Conservation (phyloP, 768 basidiomycete genomes). For the Phlebiopsis flavidoalba region DNA sequence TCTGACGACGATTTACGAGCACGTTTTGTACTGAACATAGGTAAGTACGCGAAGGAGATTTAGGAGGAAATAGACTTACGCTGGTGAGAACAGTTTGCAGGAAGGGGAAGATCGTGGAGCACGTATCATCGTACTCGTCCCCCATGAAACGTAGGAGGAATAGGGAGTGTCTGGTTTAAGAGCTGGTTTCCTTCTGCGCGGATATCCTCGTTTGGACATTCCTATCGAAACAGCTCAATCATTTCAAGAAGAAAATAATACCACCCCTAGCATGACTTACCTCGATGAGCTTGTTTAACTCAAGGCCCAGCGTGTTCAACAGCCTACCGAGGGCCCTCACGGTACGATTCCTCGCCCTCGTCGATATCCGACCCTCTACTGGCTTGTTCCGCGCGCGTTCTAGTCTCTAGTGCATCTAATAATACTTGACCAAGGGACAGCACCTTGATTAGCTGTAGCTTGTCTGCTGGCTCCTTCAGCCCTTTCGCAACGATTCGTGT, state of each 20-base stretch:
- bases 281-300: constrained; percentile 80
- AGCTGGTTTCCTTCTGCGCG: constrained; percentile 59
- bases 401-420: constrained; percentile 72
- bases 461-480: constrained; percentile 85
- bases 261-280: constrained; percentile 37
- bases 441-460: constrained; percentile 85
- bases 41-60: neutral
- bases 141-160: constrained; percentile 86
- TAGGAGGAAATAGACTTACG: constrained; percentile 41
- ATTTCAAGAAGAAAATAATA: neutral
- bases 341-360: constrained; percentile 83
- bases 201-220: constrained; percentile 52
- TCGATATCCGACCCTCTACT: constrained; percentile 69
- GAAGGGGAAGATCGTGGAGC: constrained; percentile 78
- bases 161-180: constrained; percentile 66
- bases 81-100: constrained; percentile 67
- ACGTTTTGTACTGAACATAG: constrained; percentile 76
- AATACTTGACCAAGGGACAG: constrained; percentile 82
- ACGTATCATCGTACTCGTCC: constrained; percentile 87
- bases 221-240: constrained; percentile 33
- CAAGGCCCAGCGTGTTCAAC: constrained; percentile 75
- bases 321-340: constrained; percentile 86
- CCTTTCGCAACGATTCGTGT: constrained; percentile 88
- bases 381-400: constrained; percentile 62
- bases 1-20: constrained; percentile 53